Evolutionary conservation across 768 basidiomycete genomes (phyloP), one percentile per base, ranked within the genome.

Genomic region (Phaeotremella skinneri): DNA sequence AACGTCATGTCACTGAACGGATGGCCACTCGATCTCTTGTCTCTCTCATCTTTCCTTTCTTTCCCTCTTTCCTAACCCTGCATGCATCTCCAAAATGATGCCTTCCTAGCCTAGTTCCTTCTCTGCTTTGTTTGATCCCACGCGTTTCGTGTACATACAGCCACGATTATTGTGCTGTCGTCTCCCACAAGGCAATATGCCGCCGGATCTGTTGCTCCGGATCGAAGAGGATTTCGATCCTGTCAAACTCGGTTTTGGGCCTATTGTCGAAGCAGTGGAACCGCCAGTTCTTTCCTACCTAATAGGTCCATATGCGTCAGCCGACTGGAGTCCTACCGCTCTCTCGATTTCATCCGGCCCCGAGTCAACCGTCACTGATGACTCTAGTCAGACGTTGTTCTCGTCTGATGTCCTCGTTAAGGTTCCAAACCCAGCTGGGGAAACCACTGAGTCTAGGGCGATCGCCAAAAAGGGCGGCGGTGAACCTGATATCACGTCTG

Each of bases 191-290:
- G 7, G 43, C 43, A n/a, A n/a, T n/a, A n/a, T n/a, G n/a, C n/a
- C n/a, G n/a, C n/a, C n/a, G n/a, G n/a, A n/a, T n/a, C n/a, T n/a
- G n/a, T 45, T 23, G 43, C 43, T 20, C 43, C 13, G 61, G 41
- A 50, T 58, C 21, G 67, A 62, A 25, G 61, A 66, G 29, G 63
- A 63, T n/a, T 68, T 68, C 37, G 67, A 68, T 63, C 63, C 61
- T 13, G 32, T 58, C 39, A 55, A 52, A n/a, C 52, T 59, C 31
- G 67, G 61, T 23, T 58, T 54, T 16, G 14, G 16, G 26, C 9
- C 20, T 3, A 17, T 16, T 17, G 41, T 30, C 55, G 20, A 14
- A 45, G 7, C 43, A 45, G 6, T 3, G 27, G 30, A 26, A 20
- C 4, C 21, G 26, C n/a, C n/a, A n/a, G n/a, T n/a, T 23, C 13